These are phyloP conservation scores for Tieghemostelium lacteum DNA, from an alignment of 78 protist species.

Conservation along the genomic window DNA sequence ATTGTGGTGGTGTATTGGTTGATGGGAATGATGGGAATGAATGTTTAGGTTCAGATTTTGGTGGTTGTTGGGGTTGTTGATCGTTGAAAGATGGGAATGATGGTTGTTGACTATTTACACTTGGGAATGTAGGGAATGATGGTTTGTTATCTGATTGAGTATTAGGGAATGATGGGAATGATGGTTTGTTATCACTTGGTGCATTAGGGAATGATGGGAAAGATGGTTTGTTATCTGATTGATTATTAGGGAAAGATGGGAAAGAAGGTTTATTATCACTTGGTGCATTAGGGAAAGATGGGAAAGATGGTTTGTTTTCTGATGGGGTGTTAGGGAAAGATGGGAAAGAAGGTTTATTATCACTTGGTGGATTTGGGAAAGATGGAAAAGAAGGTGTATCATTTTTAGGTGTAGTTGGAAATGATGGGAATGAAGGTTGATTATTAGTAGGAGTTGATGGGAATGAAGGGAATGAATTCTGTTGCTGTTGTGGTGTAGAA, in stretches of 20 bases:
- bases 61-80: constrained; percentile 1
- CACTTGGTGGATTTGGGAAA: no score
- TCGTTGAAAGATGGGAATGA: constrained; percentile 18
- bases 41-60: background rate
- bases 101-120: background rate
- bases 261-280: no score
- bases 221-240: background rate
- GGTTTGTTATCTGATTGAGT: background rate
- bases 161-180: constrained; percentile 45
- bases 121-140: constrained; percentile 45
- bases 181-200: background rate
- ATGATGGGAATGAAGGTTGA: constrained; percentile 1
- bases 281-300: constrained; percentile 46
- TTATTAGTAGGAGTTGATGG: background rate
- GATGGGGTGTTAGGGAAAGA: constrained; percentile 20
- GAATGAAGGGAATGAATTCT: no score
- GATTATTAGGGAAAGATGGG: constrained; percentile 19
- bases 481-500: background rate
- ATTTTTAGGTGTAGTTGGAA: constrained; percentile 19
- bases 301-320: constrained; percentile 5
- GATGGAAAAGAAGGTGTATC: background rate
- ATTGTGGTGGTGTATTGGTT: background rate
- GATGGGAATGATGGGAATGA: background rate
- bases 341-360: no score
- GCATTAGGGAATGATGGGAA: background rate